Conservation (phyloP, 106 monocot species). For the Apostasia ramifera region DNA sequence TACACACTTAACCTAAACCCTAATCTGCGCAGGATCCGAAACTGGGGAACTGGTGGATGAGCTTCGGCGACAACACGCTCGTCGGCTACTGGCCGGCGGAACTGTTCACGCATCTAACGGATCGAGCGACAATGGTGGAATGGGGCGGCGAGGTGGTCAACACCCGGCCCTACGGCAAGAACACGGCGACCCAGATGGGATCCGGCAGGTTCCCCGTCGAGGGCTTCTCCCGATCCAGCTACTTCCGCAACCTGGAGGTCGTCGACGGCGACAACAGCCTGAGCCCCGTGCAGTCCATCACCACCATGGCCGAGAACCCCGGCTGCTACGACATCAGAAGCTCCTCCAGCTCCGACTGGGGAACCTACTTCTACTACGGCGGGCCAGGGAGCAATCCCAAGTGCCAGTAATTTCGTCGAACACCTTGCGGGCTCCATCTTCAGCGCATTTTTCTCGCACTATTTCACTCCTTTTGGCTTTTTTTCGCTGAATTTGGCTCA, state of each 20-base stretch:
- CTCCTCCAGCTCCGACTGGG: constrained; percentile 59
- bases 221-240: constrained; percentile 69
- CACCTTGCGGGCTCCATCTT: background rate
- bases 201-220: constrained; percentile 80
- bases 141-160: constrained; percentile 99
- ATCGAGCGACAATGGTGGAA: constrained; percentile 91
- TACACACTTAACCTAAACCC: too few relatives aligned
- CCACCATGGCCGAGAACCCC: constrained; percentile 72
- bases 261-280: constrained; percentile 95
- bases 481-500: too few relatives aligned
- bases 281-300: constrained; percentile 35
- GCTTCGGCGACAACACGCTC: constrained; percentile 64
- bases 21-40: constrained; percentile 54
- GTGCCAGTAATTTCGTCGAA: constrained; percentile 24
- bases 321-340: constrained; percentile 82
- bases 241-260: constrained; percentile 82
- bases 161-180: constrained; percentile 41
- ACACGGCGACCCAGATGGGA: constrained; percentile 94
- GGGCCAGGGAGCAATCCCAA: constrained; percentile 74
- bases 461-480: background rate
- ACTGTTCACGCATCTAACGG: constrained; percentile 87
- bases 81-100: constrained; percentile 98
- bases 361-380: constrained; percentile 89
- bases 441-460: background rate
- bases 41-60: constrained; percentile 95